phyloP scores from a whole-genome alignment of 176 grass and related monocot species.

The Triticum timopheevii region DNA sequence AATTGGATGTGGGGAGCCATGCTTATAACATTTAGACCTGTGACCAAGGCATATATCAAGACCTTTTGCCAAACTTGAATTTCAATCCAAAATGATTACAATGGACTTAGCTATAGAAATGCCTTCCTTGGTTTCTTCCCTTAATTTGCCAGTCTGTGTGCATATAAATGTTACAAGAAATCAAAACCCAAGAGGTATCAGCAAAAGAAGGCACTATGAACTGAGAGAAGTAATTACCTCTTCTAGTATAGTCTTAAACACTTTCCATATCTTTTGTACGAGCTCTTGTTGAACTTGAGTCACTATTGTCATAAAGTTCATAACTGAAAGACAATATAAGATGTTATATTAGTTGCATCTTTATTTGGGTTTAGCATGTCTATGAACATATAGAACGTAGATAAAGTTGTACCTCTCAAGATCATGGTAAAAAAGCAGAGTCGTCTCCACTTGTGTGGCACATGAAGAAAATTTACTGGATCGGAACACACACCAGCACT shows the following conservation, averaged over 20 bases:
- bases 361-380: neutral
- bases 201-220: no score
- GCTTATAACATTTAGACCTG: constrained; percentile 34
- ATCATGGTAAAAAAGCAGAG: no score
- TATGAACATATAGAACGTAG: no score
- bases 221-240: constrained; percentile 43
- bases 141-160: no score
- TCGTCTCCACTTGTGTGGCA: no score
- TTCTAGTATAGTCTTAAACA: constrained; percentile 86
- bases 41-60: constrained; percentile 81
- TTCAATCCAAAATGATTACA: no score
- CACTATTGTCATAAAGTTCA: constrained; percentile 52
- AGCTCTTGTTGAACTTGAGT: constrained; percentile 83
- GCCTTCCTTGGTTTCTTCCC: no score
- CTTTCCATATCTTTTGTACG: constrained; percentile 74
- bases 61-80: constrained; percentile 78
- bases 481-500: no score
- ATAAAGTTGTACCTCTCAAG: no score
- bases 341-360: constrained; percentile 2
- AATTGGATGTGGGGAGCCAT: neutral
- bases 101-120: no score
- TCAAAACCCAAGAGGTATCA: neutral
- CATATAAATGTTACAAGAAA: neutral
- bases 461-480: no score
- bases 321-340: constrained; percentile 53